Evolutionary conservation across 2,329 filamentous ascomycete species (phyloP).

Genomic region (Trichoderma afroharzianum): DNA sequence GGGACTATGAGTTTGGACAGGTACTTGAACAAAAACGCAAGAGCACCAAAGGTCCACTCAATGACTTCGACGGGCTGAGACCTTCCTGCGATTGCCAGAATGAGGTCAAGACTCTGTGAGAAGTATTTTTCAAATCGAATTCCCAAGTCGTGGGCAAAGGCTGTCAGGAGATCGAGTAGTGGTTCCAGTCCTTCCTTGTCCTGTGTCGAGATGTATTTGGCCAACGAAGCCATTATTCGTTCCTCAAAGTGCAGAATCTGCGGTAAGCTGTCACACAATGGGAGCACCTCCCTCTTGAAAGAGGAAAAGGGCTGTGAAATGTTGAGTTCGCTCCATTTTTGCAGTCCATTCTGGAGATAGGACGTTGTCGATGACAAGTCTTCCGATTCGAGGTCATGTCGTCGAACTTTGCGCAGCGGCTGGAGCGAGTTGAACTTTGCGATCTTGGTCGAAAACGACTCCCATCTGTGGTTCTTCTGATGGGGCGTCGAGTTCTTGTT

Average conservation of each 20-base stretch:
- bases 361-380: constrained; percentile 75
- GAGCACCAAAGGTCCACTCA: constrained; percentile 92
- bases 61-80: constrained; percentile 82
- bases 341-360: constrained; percentile 77
- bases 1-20: constrained; percentile 82
- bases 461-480: constrained; percentile 82
- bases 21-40: constrained; percentile 97
- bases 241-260: constrained; percentile 90
- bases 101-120: constrained; percentile 65
- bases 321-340: constrained; percentile 91
- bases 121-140: constrained; percentile 87
- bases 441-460: constrained; percentile 87
- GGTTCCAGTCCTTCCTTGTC: constrained; percentile 82
- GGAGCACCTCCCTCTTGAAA: constrained; percentile 71
- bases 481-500: constrained; percentile 68
- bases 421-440: constrained; percentile 86
- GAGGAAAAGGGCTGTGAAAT: constrained; percentile 74
- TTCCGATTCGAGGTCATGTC: constrained; percentile 76
- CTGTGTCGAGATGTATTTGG: constrained; percentile 70
- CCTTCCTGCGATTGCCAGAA: constrained; percentile 74
- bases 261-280: constrained; percentile 82
- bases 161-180: constrained; percentile 79
- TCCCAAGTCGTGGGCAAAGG: constrained; percentile 92
- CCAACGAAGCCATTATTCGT: constrained; percentile 74
- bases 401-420: constrained; percentile 83